A percentile compares a stretch with the other conserved stretches of the same genome.
Conservation (phyloP, 164 flowering plant genomes). For the Nelumbo lutea region DNA sequence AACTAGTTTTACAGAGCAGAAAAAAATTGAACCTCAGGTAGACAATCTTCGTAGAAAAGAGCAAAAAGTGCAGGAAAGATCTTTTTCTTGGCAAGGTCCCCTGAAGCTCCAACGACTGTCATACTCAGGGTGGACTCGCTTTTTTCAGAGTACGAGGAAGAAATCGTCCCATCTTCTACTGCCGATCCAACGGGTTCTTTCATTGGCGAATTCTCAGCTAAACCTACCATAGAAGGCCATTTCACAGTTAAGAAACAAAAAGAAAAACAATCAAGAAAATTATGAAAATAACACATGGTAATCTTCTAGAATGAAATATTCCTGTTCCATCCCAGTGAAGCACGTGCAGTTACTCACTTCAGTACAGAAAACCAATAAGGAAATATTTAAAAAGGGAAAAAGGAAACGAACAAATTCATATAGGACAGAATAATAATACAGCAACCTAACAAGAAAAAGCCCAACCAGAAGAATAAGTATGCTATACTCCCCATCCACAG, state of each 20-base stretch:
- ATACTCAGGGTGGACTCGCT: slow-evolving; percentile 51
- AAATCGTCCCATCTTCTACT: slow-evolving; percentile 18
- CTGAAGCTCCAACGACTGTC: slow-evolving; percentile 89
- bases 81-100: slow-evolving; percentile 74
- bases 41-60: slow-evolving; percentile 65
- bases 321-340: neutral
- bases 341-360: neutral
- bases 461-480: neutral
- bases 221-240: slow-evolving; percentile 20
- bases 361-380: neutral
- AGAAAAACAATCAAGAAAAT: slow-evolving; percentile 1
- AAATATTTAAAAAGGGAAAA: neutral
- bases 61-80: slow-evolving; percentile 95
- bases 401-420: neutral
- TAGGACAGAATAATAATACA: neutral
- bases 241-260: slow-evolving; percentile 1
- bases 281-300: neutral
- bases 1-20: neutral
- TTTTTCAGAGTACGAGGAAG: slow-evolving; percentile 19
- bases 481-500: neutral
- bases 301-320: neutral
- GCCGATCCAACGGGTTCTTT: slow-evolving; percentile 24
- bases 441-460: neutral
- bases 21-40: slow-evolving; percentile 55
- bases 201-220: slow-evolving; percentile 28